Evolutionary conservation across 2,329 filamentous ascomycete genomes (phyloP).

Genomic region (Trichoderma sp.): DNA sequence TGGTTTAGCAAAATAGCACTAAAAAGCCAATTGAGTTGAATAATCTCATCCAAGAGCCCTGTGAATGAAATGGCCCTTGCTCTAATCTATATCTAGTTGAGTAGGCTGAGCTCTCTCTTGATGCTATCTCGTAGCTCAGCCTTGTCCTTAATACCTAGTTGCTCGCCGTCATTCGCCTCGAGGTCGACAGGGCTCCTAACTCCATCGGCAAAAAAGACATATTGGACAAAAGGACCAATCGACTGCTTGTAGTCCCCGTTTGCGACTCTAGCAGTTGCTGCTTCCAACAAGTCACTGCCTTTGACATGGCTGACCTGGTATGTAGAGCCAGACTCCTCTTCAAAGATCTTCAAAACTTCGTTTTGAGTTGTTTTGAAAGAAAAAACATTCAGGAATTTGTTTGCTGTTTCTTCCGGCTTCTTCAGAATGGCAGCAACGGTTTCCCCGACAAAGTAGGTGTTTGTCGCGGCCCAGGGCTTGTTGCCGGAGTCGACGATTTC

Average conservation of each 20-base stretch:
- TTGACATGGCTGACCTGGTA: neutral
- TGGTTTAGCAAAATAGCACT: neutral
- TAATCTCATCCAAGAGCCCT: neutral
- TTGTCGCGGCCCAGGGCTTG: neutral
- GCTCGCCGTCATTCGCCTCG: neutral
- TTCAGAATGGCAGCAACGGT: neutral
- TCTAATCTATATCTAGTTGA: neutral
- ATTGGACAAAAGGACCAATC: neutral
- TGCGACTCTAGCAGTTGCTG: neutral
- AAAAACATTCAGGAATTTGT: neutral
- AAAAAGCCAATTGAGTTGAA: neutral
- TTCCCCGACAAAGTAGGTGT: neutral
- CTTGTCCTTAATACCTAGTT: neutral
- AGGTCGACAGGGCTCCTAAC: neutral
- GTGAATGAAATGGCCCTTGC: neutral
- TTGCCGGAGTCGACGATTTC: neutral
- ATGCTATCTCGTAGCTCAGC: neutral
- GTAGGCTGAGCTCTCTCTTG: neutral
- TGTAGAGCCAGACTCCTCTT: neutral
- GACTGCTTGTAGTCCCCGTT: neutral
- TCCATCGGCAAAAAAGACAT: neutral
- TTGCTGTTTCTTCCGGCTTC: neutral
- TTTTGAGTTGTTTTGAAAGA: neutral
- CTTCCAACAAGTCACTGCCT: neutral
- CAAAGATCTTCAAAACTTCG: constrained; percentile 6